These are phyloP conservation scores for Metahyphopichia silvanorum DNA, from an alignment of 805 yeast species.

Conservation along the genomic window DNA sequence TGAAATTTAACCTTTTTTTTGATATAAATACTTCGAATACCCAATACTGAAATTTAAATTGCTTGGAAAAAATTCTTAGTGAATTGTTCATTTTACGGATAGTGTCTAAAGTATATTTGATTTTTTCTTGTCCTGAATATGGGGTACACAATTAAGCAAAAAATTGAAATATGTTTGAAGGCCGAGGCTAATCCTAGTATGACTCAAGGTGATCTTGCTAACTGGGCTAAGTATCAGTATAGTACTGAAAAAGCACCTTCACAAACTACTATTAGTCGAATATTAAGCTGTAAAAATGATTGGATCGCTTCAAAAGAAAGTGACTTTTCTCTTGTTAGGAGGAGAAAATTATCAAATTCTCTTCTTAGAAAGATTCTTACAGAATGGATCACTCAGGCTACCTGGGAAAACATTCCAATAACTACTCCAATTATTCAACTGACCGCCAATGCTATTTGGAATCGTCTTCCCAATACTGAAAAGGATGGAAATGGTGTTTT, in stretches of 20 bases:
- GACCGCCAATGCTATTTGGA: slow-evolving; percentile 65
- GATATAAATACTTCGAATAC: too few relatives aligned
- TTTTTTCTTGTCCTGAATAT: slow-evolving; percentile 17
- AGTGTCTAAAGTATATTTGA: too few relatives aligned
- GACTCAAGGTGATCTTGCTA: slow-evolving; percentile 65
- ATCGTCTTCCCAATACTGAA: slow-evolving; percentile 47
- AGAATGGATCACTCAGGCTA: slow-evolving; percentile 69
- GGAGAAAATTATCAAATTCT: slow-evolving; percentile 55
- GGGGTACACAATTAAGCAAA: slow-evolving; percentile 61
- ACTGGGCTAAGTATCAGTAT: slow-evolving; percentile 59
- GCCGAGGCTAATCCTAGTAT: slow-evolving; percentile 64
- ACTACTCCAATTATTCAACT: slow-evolving; percentile 61
- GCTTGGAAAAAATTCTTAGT: too few relatives aligned
- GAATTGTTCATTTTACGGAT: too few relatives aligned
- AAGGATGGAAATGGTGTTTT: slow-evolving; percentile 67
- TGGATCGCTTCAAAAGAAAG: slow-evolving; percentile 47
- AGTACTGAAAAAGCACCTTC: slow-evolving; percentile 55
- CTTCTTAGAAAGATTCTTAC: slow-evolving; percentile 55
- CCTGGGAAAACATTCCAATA: slow-evolving; percentile 64
- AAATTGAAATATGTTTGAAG: slow-evolving; percentile 64
- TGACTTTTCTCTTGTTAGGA: slow-evolving; percentile 48
- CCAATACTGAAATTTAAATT: too few relatives aligned
- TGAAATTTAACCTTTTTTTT: too few relatives aligned
- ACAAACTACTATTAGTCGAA: slow-evolving; percentile 64
- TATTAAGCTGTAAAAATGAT: slow-evolving; percentile 54